Conservation (phyloP, 148 eudicot species). For the Silene uniflora region DNA sequence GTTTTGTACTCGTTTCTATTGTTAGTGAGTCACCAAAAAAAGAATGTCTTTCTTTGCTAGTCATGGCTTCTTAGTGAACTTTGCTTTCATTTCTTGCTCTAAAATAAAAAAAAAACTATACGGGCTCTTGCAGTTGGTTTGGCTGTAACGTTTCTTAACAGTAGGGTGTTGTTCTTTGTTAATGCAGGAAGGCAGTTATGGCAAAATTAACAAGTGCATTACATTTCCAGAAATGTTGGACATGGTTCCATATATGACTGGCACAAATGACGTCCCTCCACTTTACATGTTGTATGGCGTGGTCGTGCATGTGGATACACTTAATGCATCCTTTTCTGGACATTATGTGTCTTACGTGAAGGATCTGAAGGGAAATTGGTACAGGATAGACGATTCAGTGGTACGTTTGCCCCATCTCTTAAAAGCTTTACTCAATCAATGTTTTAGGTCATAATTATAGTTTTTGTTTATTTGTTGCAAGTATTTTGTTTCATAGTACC, state of each 20-base stretch:
- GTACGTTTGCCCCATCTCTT: slow-evolving; percentile 28
- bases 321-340: slow-evolving; percentile 95
- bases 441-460: background rate
- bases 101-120: background rate
- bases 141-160: background rate
- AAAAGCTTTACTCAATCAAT: background rate
- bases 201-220: slow-evolving; percentile 84
- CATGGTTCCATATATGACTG: slow-evolving; percentile 90
- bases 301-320: slow-evolving; percentile 85
- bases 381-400: slow-evolving; percentile 83
- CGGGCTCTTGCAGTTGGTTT: background rate
- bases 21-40: background rate
- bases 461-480: too few relatives aligned
- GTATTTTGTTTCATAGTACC: too few relatives aligned
- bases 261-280: slow-evolving; percentile 79
- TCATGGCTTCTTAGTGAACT: too few relatives aligned
- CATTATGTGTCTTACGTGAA: slow-evolving; percentile 86
- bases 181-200: slow-evolving; percentile 81
- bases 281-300: slow-evolving; percentile 85
- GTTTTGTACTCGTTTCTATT: too few relatives aligned
- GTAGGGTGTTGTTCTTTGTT: background rate
- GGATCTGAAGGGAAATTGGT: slow-evolving; percentile 81
- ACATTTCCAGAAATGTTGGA: slow-evolving; percentile 90
- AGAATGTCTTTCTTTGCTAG: background rate
- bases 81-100: too few relatives aligned